Conservation (phyloP, 1,284 basidiomycete species). For the Fomitiporia mediterranea region DNA sequence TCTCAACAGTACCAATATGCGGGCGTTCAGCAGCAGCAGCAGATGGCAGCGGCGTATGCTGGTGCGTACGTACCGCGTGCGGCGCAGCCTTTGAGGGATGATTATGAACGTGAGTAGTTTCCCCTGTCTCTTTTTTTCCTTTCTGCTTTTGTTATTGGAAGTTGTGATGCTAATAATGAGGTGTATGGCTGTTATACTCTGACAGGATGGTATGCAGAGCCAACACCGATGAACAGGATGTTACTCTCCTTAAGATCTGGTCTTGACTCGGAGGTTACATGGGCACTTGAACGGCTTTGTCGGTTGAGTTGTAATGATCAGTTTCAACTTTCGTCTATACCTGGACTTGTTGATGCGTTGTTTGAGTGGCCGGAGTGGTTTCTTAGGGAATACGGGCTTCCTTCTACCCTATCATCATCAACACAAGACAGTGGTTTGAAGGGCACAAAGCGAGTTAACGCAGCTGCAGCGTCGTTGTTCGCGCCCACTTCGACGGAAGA, state of each 20-base stretch:
- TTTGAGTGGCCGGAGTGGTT: constrained; percentile 81
- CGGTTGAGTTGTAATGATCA: constrained; percentile 71
- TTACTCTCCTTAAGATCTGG: constrained; percentile 73
- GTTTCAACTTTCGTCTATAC: constrained; percentile 62
- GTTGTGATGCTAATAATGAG: neutral
- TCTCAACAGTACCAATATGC: constrained; percentile 12
- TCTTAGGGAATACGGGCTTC: constrained; percentile 22
- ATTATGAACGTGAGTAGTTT: constrained; percentile 62
- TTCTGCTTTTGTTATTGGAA: neutral
- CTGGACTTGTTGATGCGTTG: constrained; percentile 72
- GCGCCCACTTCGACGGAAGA: constrained; percentile 46
- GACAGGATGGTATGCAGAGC: constrained; percentile 77
- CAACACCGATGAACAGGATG: constrained; percentile 72
- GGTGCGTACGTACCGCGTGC: constrained; percentile 22
- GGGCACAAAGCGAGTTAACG: constrained; percentile 9
- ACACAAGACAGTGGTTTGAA: constrained; percentile 37
- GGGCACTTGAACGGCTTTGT: constrained; percentile 77
- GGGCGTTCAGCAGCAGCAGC: neutral
- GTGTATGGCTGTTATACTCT: constrained; percentile 2
- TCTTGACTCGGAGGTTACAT: constrained; percentile 69
- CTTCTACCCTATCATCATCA: constrained; percentile 1
- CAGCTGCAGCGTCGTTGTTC: constrained; percentile 46
- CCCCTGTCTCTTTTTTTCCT: constrained; percentile 10
- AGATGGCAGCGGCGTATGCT: neutral
- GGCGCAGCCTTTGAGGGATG: constrained; percentile 55